Base-by-base conservation (phyloP, 108 stramenopile genomes). In the Cyclotella baltica region DNA sequence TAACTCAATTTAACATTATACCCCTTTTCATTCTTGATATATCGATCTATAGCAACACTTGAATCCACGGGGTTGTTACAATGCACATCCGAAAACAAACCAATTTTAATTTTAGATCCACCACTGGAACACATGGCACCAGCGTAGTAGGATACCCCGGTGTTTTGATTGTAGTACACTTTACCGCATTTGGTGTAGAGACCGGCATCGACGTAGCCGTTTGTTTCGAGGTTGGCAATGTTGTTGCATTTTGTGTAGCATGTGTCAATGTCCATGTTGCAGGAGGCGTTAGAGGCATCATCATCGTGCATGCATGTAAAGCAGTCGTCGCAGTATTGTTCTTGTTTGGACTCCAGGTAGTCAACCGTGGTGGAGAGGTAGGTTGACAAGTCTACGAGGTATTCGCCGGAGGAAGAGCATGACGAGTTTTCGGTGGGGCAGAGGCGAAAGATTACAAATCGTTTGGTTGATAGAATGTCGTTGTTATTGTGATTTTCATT, bases 401-500 rank as follows among this genome's bases (percentile, higher is more conserved):
- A 96, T 69, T 96, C 95, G 35, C 95, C 95, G 70, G 90, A 96
- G 48, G 66, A 77, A n/a, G 70, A 62, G 56, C 91, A 91, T 6
- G 70, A 70, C 15, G n/a, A 22, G 63, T 73, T 67, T n/a, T n/a
- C n/a, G n/a, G n/a, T n/a, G 67, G 92, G 92, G 65, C 95, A 96
- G 28, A 96, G 89, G 27, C 90, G 89, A 84, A 96, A 96, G 52
- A 96, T 78, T 46, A 92, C 90, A 64, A 93, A 93, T 72, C 91
- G 85, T 65, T 88, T 86, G 0, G 91, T 91, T 4, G 69, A 71
- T 11, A 96, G 83, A 40, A 91, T 67, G n/a, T 74, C 76, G 0
- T 90, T 88, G 46, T 95, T 85, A n/a, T 90, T 63, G 65, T 84
- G 78, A 38, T 70, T 81, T 19, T 61, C 53, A 28, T 59, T 30